Evolutionary conservation across 129 eudicot genomes (phyloP), one percentile per base, ranked within the genome.

Genomic region (Chrysanthemum makinoi): DNA sequence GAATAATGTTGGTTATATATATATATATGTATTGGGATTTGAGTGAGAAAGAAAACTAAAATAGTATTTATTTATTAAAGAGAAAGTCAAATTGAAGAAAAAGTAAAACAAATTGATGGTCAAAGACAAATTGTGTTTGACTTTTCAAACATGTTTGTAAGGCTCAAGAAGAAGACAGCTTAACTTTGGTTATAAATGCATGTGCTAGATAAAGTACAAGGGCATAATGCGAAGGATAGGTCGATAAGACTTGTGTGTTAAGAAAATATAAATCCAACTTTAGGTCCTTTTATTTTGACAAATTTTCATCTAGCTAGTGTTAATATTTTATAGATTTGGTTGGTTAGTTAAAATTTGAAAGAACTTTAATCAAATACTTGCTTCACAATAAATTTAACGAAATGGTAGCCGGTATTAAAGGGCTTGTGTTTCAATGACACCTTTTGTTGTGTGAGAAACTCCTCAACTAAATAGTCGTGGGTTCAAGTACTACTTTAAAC

Each of bases 1-100:
- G 72, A 58, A 19, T 70, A 11, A 53, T 65, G 74, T 65, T 17
- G 68, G 69, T 48, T n/a, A n/a, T n/a, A n/a, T n/a, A n/a, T 70
- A 62, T 61, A 68, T 69, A 17, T 50, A 56, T 61, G 66, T 20
- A 47, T 55, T 24, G 44, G 75, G 60, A 54, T 30, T 30, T 46
- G 68, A 3, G 51, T 46, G 56, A 65, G 75, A 69, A 54, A 30
- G 69, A 20, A 70, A 46, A 19, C 54, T 13, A 70, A 24, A 11
- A 64, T 63, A 18, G 30, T 55, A 15, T 59, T 57, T 57, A 11
- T 35, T 51, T n/a, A 35, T 9, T 62, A 76, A 71, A 62, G 72
- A 6, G 71, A 66, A 81, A 81, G 77, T 81, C 74, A 80, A 76
- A 70, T 57, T 68, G 16, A 67, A 53, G 81, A 81, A 81, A 71